Base-by-base conservation (phyloP, 148 eudicot species). In the Fagopyrum homotropicum region DNA sequence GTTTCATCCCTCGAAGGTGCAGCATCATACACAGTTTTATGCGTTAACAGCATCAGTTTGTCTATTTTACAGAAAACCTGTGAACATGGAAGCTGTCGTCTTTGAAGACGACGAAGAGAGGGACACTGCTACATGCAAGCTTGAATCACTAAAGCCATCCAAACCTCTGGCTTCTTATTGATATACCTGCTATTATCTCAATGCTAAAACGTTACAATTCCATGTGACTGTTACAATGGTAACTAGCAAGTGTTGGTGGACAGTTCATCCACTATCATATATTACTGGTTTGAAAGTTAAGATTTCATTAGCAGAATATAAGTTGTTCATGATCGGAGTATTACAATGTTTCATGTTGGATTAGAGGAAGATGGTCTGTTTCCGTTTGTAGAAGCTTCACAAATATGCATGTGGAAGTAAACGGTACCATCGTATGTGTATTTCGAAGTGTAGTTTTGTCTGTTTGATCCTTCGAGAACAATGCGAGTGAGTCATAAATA, bases 41-140 rank as follows among this genome's bases (percentile, higher is more conserved):
- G 71, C 15, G 17, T 64, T 30, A 64, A 35, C 40, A 64, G 11
- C 14, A 66, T 12, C 15, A 1, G 43, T 19, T 66, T 14, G 0
- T 3, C 40, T 66, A 35, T 5, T 40, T 66, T 46, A 46, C 74
- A 72, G 74, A 26, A 72, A 72, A 46, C 55, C 74, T 45, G 74
- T n/a, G 15, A 49, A n/a, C 54, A 46, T 40, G 55, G 74, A 72
- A 49, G 54, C 74, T 17, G 40, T 72, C 7, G 55, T 47, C 51
- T 72, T 72, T 49, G 43, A 48, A 72, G 74, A 45, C 9, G 74
- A 72, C 6, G 55, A 72, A 72, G 74, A 47, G 55, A 72, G 43
- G 15, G 74, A 72, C 40, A 72, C 74, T 49, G 55, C 52, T 17
- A 0, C 74, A 35, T 66, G 71, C 71, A 66, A 66, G 47, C 71